These are phyloP conservation scores for Backusella morwellensis DNA, from an alignment of 192 early-diverging fungal species.

Conservation along the genomic window DNA sequence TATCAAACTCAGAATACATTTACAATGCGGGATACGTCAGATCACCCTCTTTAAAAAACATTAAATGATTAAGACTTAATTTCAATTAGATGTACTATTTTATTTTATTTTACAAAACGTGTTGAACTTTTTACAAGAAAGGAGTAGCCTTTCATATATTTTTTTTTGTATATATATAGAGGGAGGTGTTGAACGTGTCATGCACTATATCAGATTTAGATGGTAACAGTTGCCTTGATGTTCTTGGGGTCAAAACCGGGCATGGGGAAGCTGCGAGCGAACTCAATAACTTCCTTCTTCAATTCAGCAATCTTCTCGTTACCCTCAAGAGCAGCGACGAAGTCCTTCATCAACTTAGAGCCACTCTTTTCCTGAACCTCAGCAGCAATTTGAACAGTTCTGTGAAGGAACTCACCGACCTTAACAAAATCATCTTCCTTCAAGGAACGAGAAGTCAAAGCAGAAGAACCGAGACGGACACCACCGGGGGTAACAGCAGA, in stretches of 20 bases:
- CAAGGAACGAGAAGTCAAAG: conserved; percentile 94
- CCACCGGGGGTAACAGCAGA: conserved; percentile 97
- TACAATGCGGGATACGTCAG: not conserved
- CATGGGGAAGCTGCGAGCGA: conserved; percentile 96
- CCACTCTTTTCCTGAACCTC: conserved; percentile 84
- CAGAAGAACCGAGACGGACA: conserved; percentile 92
- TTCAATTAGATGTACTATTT: not conserved
- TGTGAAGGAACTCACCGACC: conserved; percentile 96
- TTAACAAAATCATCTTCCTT: conserved; percentile 96
- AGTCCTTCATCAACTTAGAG: conserved; percentile 97
- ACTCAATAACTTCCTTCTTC: conserved; percentile 85
- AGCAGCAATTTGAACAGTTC: conserved; percentile 86
- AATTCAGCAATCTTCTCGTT: conserved; percentile 81
- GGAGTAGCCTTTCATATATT: not conserved
- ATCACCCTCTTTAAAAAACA: not conserved
- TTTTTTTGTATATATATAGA: not conserved
- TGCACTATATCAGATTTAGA: conserved; percentile 14
- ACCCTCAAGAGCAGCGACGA: conserved; percentile 77
- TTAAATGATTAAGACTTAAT: not conserved
- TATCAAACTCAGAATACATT: not conserved
- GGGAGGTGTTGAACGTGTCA: conserved; percentile 14
- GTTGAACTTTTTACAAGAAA: conserved; percentile 27
- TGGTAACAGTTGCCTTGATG: conserved; percentile 33
- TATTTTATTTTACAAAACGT: conserved; percentile 18
- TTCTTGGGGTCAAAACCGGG: conserved; percentile 66